Evolutionary conservation across 345 rosid genomes (phyloP).

Genomic region (Triadica sebifera): DNA sequence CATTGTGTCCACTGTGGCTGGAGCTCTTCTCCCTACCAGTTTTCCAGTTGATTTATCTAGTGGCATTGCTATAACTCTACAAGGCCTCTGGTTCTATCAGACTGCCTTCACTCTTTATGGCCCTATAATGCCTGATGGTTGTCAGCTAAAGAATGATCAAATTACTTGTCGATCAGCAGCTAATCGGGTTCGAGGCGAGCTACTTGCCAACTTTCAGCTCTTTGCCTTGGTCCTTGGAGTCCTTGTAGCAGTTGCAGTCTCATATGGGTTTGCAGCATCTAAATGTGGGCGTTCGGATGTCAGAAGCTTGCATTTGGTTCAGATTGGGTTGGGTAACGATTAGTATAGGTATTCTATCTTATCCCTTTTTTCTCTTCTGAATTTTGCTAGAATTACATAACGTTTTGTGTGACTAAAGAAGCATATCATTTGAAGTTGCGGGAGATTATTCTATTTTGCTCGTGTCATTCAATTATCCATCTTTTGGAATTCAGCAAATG

Average conservation of each 20-base stretch:
- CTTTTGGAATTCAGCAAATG: too few species aligned
- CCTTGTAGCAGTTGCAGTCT: conserved; percentile 54
- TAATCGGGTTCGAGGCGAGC: conserved; percentile 67
- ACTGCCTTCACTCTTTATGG: conserved; percentile 95
- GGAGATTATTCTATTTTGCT: too few species aligned
- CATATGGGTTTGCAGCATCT: conserved; percentile 56
- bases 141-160: conserved; percentile 42
- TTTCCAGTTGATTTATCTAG: conserved; percentile 71
- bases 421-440: too few species aligned
- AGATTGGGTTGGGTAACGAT: conserved; percentile 23
- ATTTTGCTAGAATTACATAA: too few species aligned
- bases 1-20: conserved; percentile 55
- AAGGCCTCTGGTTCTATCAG: conserved; percentile 98
- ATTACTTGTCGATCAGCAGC: conserved; percentile 55
- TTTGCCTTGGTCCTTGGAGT: conserved; percentile 64
- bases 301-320: conserved; percentile 24
- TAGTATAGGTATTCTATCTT: conserved; percentile 12
- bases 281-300: conserved; percentile 43
- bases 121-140: conserved; percentile 89
- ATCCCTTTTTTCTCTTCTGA: too few species aligned
- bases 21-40: conserved; percentile 73
- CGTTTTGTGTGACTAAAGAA: too few species aligned
- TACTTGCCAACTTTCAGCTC: conserved; percentile 81
- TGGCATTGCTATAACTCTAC: conserved; percentile 79
- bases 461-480: too few species aligned